Percentiles rank a stretch among this genome's conserved stretches.
These are phyloP conservation scores for Helicocarpus griseus DNA, from an alignment of 2,329 filamentous ascomycete genomes.

Conservation along the genomic window DNA sequence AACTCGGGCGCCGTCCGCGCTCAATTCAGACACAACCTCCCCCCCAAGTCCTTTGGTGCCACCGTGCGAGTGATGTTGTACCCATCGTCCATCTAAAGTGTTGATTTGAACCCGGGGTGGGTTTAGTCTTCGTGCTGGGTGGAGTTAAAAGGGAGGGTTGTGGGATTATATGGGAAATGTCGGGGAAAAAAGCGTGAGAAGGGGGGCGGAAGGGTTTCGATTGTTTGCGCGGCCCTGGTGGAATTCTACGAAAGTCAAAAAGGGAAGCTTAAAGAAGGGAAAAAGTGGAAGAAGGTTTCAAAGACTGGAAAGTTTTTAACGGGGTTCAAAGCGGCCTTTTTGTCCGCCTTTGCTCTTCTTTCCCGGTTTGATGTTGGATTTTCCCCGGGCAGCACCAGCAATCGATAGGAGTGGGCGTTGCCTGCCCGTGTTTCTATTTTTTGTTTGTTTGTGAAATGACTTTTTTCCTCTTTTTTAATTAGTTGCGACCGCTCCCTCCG, in stretches of 20 bases:
- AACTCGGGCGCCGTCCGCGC: constrained; percentile 97
- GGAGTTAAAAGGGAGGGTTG: not conserved
- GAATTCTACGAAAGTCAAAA: not conserved
- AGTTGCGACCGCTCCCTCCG: not conserved
- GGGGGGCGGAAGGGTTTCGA: not conserved
- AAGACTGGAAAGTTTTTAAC: not conserved
- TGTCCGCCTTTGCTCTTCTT: not conserved
- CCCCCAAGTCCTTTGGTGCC: constrained; percentile 91
- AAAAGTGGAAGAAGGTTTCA: not conserved
- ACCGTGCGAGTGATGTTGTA: constrained; percentile 96
- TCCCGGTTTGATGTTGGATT: not conserved
- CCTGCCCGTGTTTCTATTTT: not conserved
- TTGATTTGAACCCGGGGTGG: not conserved
- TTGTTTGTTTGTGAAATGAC: not conserved
- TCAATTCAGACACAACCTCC: constrained; percentile 94
- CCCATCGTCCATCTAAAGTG: constrained; percentile 88
- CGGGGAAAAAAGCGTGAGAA: not conserved
- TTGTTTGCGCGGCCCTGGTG: not conserved
- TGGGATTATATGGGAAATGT: not conserved
- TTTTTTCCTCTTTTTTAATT: constrained; percentile 3
- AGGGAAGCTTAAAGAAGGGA: not conserved
- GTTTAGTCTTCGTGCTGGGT: constrained; percentile 1
- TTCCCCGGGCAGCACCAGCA: not conserved
- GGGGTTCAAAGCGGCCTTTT: constrained; percentile 6
- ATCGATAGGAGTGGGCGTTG: constrained; percentile 1